Evolutionary conservation across 1,284 basidiomycete species (phyloP).

Genomic region (Neonothopanus nambi): DNA sequence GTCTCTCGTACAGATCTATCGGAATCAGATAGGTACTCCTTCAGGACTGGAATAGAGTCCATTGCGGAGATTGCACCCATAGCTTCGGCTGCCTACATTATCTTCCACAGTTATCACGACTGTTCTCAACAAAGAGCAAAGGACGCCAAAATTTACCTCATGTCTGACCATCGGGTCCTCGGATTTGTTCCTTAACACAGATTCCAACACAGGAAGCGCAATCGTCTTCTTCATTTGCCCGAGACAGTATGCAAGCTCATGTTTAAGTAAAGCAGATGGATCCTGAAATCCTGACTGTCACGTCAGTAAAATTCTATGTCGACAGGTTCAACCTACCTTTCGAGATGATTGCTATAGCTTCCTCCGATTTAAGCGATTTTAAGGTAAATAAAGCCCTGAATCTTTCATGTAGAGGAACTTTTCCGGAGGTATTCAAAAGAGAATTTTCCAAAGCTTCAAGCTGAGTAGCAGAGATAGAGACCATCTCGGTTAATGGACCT

Average conservation of each 20-base stretch:
- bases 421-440: conserved; percentile 76
- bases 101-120: conserved; percentile 17
- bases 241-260: conserved; percentile 96
- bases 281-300: conserved; percentile 73
- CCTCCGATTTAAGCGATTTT: conserved; percentile 81
- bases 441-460: conserved; percentile 62
- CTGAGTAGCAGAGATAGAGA: conserved; percentile 37
- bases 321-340: conserved; percentile 55
- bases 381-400: conserved; percentile 95
- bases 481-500: conserved; percentile 6
- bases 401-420: conserved; percentile 81
- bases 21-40: conserved; percentile 72
- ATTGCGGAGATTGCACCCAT: conserved; percentile 90
- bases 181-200: conserved; percentile 65
- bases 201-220: conserved; percentile 81
- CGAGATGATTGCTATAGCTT: conserved; percentile 84
- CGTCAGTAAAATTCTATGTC: conserved; percentile 6
- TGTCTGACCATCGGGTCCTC: conserved; percentile 99
- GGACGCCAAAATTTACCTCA: conserved; percentile 58
- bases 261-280: conserved; percentile 90
- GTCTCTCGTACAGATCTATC: conserved; percentile 92
- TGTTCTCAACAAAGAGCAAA: neutral
- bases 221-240: conserved; percentile 82
- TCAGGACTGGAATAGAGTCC: conserved; percentile 70
- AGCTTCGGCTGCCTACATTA: conserved; percentile 87